Evolutionary conservation across 2,329 filamentous ascomycete species (phyloP), one percentile per base, ranked within the genome.

Genomic region (Mariannaea sp.): DNA sequence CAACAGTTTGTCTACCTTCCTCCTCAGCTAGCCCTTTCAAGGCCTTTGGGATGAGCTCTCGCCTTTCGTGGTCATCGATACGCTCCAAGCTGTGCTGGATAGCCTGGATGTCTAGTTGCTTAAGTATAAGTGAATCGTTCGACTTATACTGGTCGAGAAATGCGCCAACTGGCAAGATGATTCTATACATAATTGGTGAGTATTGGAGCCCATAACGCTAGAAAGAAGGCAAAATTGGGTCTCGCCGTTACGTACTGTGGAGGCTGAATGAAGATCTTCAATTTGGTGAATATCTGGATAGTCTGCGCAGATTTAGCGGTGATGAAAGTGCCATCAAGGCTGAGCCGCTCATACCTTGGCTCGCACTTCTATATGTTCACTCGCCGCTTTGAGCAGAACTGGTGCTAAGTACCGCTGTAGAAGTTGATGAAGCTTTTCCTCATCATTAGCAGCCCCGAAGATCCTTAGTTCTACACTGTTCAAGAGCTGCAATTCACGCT

Each of bases 141-240:
- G 89, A 67, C 71, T 95, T 96, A 79, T 96, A 97, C 70, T 97
- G 94, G 62, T 92, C 87, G 49, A 97, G 73, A 14, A 99, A 79
- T 13, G 86, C 84, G n/a, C 84, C 82, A 10, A 97, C 92, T 0
- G 94, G 94, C 5, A 99, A 77, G 48, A 92, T 80, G 59, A 97
- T 85, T 42, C 81, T 81, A 57, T 2, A 24, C 19, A 12, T 57
- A 16, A 9, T 9, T 2, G 10, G 32, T 65, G 24, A 63, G 61
- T 22, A 20, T 27, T 42, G 8, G 36, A 10, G 22, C 5, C 22
- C 20, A 40, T 6, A 13, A 13, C 26, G 22, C 13, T 7, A 26
- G 32, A 30, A 14, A 22, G 24, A 8, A 24, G 7, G 10, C 5
- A 22, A 17, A 32, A 13, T 12, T 12, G 6, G 12, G 24, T 38